Conservation (phyloP, 768 basidiomycete species). For the Tricholoma matsutake region DNA sequence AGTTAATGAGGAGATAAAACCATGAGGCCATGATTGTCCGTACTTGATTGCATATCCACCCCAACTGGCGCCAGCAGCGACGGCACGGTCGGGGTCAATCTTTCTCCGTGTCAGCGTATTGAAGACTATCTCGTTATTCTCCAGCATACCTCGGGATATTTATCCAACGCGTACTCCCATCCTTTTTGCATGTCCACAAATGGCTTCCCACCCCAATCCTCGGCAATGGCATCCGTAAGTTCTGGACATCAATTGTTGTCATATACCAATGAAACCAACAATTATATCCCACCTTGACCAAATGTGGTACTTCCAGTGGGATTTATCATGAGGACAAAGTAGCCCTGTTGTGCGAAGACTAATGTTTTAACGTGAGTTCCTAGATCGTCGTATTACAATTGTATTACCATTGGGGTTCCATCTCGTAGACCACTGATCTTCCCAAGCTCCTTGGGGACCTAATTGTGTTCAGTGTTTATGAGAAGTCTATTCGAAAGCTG, state of each 20-base stretch:
- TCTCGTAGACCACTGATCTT: constrained; percentile 85
- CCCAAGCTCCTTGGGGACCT: constrained; percentile 84
- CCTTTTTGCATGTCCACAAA: constrained; percentile 75
- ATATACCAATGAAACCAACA: background rate
- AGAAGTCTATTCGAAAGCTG: background rate
- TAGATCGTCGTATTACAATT: background rate
- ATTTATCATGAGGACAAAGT: constrained; percentile 84
- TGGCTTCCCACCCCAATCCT: constrained; percentile 86
- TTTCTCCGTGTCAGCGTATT: constrained; percentile 19
- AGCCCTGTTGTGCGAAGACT: constrained; percentile 87
- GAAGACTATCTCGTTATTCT: background rate
- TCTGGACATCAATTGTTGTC: constrained; percentile 35
- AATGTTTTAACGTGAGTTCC: background rate
- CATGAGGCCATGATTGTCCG: constrained; percentile 13
- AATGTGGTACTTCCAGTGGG: constrained; percentile 94
- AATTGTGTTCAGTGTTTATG: background rate
- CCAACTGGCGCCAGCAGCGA: constrained; percentile 80
- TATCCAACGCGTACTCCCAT: constrained; percentile 65
- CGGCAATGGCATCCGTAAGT: constrained; percentile 75
- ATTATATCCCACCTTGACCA: constrained; percentile 60
- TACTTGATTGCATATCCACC: constrained; percentile 91
- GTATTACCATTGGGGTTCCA: constrained; percentile 83
- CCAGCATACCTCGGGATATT: constrained; percentile 60
- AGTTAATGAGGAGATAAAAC: background rate
- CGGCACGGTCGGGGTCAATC: constrained; percentile 69